A percentile compares a stretch with the other conserved stretches of the same genome.
These are phyloP conservation scores for Ophiostoma fasciatum DNA, from an alignment of 2,329 filamentous ascomycete species.

Conservation along the genomic window DNA sequence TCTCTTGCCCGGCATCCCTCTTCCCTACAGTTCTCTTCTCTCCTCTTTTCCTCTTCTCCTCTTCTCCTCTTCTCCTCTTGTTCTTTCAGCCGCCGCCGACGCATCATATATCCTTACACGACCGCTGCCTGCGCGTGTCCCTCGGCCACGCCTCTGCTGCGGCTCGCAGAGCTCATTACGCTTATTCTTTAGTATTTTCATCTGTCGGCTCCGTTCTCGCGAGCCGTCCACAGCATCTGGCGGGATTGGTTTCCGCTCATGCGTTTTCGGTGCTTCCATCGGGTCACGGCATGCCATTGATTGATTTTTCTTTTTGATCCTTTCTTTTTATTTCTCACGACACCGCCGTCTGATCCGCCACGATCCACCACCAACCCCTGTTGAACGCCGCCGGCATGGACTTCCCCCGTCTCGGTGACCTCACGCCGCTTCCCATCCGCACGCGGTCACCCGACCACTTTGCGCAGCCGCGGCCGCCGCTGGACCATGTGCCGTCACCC, in stretches of 20 bases:
- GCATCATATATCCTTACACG: neutral
- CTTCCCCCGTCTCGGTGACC: neutral
- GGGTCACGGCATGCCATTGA: no score
- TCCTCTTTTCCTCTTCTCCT: neutral
- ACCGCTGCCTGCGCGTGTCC: neutral
- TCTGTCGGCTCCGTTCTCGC: no score
- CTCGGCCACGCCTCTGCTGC: neutral
- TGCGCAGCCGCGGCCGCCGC: neutral
- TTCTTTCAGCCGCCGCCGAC: neutral
- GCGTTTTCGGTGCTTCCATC: no score
- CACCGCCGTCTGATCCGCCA: no score
- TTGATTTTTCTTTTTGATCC: neutral
- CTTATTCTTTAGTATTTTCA: constrained; percentile 4
- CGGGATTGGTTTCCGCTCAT: no score
- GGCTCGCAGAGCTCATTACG: neutral
- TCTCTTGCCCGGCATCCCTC: neutral
- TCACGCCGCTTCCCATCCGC: neutral
- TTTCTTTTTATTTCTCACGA: neutral
- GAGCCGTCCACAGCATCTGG: no score
- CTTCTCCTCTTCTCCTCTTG: neutral
- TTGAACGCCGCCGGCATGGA: no score
- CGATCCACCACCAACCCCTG: no score
- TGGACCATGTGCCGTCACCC: no score
- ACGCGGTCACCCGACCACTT: neutral
- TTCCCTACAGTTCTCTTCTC: neutral